A percentile compares a stretch with the other conserved stretches of the same genome.
Evolutionary conservation across 179 eudicot genomes (phyloP).

Genomic region (Actinidia arguta): DNA sequence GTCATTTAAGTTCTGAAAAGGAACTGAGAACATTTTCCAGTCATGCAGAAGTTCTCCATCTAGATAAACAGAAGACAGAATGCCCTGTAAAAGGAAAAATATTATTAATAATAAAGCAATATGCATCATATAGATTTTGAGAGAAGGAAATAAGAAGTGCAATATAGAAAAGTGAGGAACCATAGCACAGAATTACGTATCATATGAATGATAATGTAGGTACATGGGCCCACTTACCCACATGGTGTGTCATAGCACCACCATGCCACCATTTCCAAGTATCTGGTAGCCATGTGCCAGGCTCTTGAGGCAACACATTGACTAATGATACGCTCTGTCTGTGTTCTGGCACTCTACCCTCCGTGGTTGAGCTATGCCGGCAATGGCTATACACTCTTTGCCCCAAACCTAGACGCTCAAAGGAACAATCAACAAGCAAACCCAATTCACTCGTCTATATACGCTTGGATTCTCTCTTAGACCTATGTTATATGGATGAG

Average conservation of each 20-base stretch:
- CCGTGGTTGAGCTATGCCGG: neutral
- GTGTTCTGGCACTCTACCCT: neutral
- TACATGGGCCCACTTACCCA: neutral
- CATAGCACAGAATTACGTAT: neutral
- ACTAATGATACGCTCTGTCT: neutral
- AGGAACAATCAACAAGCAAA: neutral
- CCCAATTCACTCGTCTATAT: neutral
- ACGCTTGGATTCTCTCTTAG: neutral
- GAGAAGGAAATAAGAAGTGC: neutral
- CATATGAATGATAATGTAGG: neutral
- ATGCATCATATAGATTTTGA: neutral
- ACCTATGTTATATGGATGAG: no score
- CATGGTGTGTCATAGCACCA: neutral
- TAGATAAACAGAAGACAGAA: slow-evolving; percentile 79
- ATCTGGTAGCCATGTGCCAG: neutral
- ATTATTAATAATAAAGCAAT: neutral
- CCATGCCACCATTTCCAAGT: no score
- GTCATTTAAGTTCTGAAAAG: slow-evolving; percentile 57
- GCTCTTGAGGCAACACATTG: neutral
- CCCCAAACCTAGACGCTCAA: neutral
- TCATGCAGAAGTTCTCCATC: slow-evolving; percentile 55
- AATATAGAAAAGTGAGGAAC: slow-evolving; percentile 7
- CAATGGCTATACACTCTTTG: neutral
- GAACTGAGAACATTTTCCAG: slow-evolving; percentile 81
- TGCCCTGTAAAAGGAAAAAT: slow-evolving; percentile 58